phyloP scores from a whole-genome alignment of 208 protist species.

The Leishmania mexicana region DNA sequence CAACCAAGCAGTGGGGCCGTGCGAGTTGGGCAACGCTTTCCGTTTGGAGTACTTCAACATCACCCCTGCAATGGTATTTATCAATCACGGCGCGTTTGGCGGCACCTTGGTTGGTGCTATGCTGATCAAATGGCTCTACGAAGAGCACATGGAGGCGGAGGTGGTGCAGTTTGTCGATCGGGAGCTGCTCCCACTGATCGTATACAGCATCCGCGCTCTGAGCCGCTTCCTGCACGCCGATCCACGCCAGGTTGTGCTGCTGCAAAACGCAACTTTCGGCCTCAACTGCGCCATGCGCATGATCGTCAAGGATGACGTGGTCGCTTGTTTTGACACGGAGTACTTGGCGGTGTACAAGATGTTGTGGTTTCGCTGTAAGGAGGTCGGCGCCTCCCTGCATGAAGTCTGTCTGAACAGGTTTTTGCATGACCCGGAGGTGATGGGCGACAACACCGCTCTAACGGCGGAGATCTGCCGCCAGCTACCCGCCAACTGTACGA shows the following conservation, averaged over 20 bases:
- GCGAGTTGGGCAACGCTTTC: slow-evolving; percentile 54
- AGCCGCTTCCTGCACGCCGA: slow-evolving; percentile 72
- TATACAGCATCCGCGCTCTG: slow-evolving; percentile 76
- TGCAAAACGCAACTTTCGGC: slow-evolving; percentile 90
- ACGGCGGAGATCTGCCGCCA: slow-evolving; percentile 57
- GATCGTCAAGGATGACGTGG: slow-evolving; percentile 68
- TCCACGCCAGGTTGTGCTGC: slow-evolving; percentile 80
- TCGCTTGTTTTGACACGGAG: slow-evolving; percentile 82
- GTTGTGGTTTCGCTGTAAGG: slow-evolving; percentile 78
- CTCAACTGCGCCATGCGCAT: slow-evolving; percentile 88
- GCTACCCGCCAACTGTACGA: slow-evolving; percentile 75
- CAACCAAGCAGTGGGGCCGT: slow-evolving; percentile 7
- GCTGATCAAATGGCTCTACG: slow-evolving; percentile 78
- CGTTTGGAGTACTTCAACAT: slow-evolving; percentile 72
- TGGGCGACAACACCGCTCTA: slow-evolving; percentile 69
- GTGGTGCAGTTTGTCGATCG: slow-evolving; percentile 90
- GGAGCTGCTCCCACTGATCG: slow-evolving; percentile 83
- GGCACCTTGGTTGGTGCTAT: slow-evolving; percentile 65
- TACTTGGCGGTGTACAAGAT: slow-evolving; percentile 93
- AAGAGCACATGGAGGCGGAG: slow-evolving; percentile 74
- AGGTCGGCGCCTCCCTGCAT: slow-evolving; percentile 67
- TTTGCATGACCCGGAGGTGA: slow-evolving; percentile 59
- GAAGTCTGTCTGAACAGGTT: slow-evolving; percentile 68
- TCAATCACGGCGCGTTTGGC: slow-evolving; percentile 95
- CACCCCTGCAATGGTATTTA: slow-evolving; percentile 72